phyloP scores from a whole-genome alignment of 1,284 basidiomycete species.

The Cystobasidiaceae sp. region DNA sequence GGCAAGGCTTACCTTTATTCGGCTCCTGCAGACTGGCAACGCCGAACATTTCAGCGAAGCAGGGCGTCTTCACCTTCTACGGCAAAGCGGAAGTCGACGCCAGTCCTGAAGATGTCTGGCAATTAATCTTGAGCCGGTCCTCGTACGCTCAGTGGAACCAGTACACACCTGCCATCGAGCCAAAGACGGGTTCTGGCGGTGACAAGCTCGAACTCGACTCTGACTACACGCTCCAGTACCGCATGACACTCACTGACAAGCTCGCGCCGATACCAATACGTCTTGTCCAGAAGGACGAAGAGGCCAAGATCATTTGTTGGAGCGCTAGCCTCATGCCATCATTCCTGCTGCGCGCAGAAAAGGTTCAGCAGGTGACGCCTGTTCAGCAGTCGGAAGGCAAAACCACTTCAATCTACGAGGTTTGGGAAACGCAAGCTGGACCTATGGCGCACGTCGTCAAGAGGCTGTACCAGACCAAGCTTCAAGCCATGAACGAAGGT shows the following conservation, averaged over 20 bases:
- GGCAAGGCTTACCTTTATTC: not conserved
- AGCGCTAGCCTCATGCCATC: not conserved
- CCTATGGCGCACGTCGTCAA: slow-evolving; percentile 16
- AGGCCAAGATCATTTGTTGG: slow-evolving; percentile 9
- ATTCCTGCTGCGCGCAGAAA: slow-evolving; percentile 7
- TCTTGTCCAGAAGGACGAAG: not conserved
- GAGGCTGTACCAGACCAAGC: not conserved
- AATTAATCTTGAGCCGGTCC: not conserved
- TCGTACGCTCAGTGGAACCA: slow-evolving; percentile 17
- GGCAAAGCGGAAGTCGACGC: slow-evolving; percentile 6
- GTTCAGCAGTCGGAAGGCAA: not conserved
- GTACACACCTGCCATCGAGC: slow-evolving; percentile 12
- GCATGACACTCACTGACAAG: not conserved
- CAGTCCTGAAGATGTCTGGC: slow-evolving; percentile 15
- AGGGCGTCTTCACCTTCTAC: slow-evolving; percentile 19
- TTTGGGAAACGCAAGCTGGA: slow-evolving; percentile 27
- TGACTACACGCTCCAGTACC: slow-evolving; percentile 5
- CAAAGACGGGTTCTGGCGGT: no score
- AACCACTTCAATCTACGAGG: slow-evolving; percentile 4
- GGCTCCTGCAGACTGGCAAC: not conserved
- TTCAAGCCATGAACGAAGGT: slow-evolving; percentile 21
- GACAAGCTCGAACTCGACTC: not conserved
- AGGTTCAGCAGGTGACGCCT: slow-evolving; percentile 11
- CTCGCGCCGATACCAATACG: not conserved
- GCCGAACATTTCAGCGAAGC: not conserved